Evolutionary conservation across 345 rosid genomes (phyloP), one percentile per base, ranked within the genome.

Genomic region (Ailanthus altissimus): DNA sequence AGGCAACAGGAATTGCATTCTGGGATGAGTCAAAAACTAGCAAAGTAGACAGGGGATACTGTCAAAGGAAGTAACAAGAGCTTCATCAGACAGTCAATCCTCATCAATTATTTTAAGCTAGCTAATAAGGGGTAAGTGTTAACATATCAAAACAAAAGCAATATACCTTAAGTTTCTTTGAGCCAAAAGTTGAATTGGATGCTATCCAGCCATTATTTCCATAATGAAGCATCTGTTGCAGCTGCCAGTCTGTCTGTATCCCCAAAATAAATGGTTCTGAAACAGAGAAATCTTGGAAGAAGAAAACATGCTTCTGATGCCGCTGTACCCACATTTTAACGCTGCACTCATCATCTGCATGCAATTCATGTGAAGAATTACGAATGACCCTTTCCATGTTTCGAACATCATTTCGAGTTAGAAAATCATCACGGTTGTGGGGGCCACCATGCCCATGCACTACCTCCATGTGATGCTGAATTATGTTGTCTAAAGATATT

Each of bases 191-290:
- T 70, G 91, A 86, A 86, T 86, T 88, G 75, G 71, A 82, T 73
- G 86, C 83, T 32, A 88, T 28, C 16, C 77, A 74, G 64, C 88
- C 88, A 76, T 73, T 79, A 75, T 80, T 82, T 25, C 91, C 89
- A 81, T 77, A 78, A 59, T 28, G 88, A 58, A 88, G 78, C 84
- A 88, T 86, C 84, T 86, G 91, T 45, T 86, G 85, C 83, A 88
- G 79, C 83, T 88, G 91, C 89, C 91, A 88, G 64, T 86, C 88
- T 76, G 91, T 88, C 82, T 88, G 91, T 71, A 86, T 78, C 40
- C 89, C 91, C 81, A 88, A 66, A 70, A 84, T 53, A 70, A 86
- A 86, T 45, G 88, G 81, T 74, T 84, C 85, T 14, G 82, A 21
- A 51, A 23, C 75, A 54, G 84, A 77, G 57, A 18, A 69, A 54